Percentiles rank a stretch among this genome's conserved stretches.
Evolutionary conservation across 2,329 filamentous ascomycete genomes (phyloP).

Genomic region (Mollisiaceae sp.): DNA sequence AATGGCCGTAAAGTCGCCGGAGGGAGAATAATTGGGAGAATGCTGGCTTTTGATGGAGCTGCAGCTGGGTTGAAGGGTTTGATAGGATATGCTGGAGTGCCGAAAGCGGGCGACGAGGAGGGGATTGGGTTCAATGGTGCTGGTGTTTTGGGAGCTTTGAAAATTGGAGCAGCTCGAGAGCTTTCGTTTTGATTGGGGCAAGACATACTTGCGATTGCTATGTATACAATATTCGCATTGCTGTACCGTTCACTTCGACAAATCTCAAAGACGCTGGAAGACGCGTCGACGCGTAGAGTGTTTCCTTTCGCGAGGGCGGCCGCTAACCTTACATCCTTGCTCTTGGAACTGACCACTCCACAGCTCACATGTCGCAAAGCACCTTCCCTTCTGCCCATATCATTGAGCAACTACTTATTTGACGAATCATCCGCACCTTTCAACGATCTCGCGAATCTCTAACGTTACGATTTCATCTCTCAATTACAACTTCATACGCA

Average conservation of each 20-base stretch:
- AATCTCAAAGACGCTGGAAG: background rate
- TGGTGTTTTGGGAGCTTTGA: slow-evolving; percentile 38
- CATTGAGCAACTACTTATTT: background rate
- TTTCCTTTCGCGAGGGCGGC: background rate
- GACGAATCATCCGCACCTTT: too few species aligned
- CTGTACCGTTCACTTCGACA: background rate
- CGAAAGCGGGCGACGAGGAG: slow-evolving; percentile 90
- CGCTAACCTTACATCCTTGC: slow-evolving; percentile 3
- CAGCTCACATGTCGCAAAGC: slow-evolving; percentile 12
- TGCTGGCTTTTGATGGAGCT: slow-evolving; percentile 45
- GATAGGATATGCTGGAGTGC: slow-evolving; percentile 81
- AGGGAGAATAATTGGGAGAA: slow-evolving; percentile 88
- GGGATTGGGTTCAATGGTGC: slow-evolving; percentile 64
- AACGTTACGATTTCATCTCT: background rate
- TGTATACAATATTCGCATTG: slow-evolving; percentile 1
- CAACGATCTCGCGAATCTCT: background rate
- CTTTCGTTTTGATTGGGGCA: slow-evolving; percentile 34
- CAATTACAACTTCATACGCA: background rate
- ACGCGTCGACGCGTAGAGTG: slow-evolving; percentile 11
- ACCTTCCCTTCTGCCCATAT: slow-evolving; percentile 4
- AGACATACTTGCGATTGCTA: slow-evolving; percentile 32
- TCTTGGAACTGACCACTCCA: slow-evolving; percentile 1
- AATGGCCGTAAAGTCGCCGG: slow-evolving; percentile 85
- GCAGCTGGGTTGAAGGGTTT: slow-evolving; percentile 56
- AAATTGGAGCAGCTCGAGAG: slow-evolving; percentile 37